These are phyloP conservation scores for Fusarium goolgardi DNA, from an alignment of 2,329 filamentous ascomycete species.

Conservation along the genomic window DNA sequence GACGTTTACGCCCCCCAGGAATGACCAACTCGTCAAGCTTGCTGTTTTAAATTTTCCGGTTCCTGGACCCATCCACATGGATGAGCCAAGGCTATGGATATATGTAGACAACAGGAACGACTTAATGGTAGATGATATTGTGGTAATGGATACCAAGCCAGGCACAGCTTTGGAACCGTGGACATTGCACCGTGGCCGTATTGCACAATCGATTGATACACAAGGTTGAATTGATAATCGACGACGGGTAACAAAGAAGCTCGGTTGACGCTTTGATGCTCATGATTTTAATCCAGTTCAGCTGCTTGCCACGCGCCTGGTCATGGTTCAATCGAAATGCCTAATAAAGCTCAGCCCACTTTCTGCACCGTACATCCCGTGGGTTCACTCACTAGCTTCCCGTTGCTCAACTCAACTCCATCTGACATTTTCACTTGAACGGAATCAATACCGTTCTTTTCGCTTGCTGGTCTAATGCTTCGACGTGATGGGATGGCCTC, in stretches of 20 bases:
- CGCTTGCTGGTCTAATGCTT: slow-evolving; percentile 12
- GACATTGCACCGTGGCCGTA: slow-evolving; percentile 16
- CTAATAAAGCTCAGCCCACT: slow-evolving; percentile 37
- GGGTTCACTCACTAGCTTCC: slow-evolving; percentile 32
- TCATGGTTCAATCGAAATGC: slow-evolving; percentile 33
- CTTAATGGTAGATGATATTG: not conserved
- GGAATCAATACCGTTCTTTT: slow-evolving; percentile 17
- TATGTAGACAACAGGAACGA: slow-evolving; percentile 4
- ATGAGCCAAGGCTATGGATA: slow-evolving; percentile 3
- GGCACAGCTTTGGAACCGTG: not conserved
- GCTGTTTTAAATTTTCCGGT: slow-evolving; percentile 22
- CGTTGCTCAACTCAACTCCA: slow-evolving; percentile 30
- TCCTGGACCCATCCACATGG: slow-evolving; percentile 23
- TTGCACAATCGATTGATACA: slow-evolving; percentile 16
- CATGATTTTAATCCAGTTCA: slow-evolving; percentile 35
- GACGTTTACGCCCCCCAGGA: slow-evolving; percentile 22
- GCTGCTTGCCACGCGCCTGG: slow-evolving; percentile 39
- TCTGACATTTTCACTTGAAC: slow-evolving; percentile 18
- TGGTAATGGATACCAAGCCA: not conserved
- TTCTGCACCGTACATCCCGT: slow-evolving; percentile 16
- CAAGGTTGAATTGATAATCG: slow-evolving; percentile 23
- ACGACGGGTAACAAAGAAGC: slow-evolving; percentile 17
- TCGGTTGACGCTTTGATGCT: slow-evolving; percentile 38
- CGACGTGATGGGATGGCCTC: slow-evolving; percentile 18
- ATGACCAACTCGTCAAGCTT: slow-evolving; percentile 25